Conservation (phyloP, 2,329 filamentous ascomycete genomes). For the Juglanconis oblonga region DNA sequence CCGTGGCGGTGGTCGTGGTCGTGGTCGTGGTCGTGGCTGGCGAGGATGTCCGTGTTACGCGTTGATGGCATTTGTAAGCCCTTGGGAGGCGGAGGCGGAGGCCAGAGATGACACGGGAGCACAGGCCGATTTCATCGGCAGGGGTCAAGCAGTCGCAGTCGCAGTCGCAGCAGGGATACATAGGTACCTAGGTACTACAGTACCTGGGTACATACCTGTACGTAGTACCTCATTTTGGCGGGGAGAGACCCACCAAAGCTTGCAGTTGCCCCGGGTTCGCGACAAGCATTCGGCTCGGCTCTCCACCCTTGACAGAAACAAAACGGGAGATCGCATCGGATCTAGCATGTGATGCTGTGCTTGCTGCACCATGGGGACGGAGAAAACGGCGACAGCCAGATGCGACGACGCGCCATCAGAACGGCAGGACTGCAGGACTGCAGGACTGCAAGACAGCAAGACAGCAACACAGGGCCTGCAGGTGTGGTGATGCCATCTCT, state of each 20-base stretch:
- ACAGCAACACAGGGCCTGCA: too few species aligned
- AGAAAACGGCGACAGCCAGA: background rate
- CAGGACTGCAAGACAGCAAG: too few species aligned
- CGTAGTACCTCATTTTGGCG: background rate
- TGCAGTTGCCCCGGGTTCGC: background rate
- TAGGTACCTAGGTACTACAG: background rate
- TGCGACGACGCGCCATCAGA: constrained; percentile 10
- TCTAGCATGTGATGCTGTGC: constrained; percentile 10
- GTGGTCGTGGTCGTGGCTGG: background rate
- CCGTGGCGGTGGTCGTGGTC: too few species aligned
- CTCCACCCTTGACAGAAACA: background rate
- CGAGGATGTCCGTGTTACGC: background rate
- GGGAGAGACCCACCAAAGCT: background rate
- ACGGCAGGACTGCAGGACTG: background rate
- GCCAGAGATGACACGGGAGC: background rate
- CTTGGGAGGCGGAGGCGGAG: background rate
- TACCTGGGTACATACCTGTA: background rate
- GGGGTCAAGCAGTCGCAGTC: background rate
- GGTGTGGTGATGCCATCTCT: too few species aligned
- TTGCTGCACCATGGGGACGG: background rate
- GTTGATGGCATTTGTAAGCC: background rate
- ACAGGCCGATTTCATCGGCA: too few species aligned
- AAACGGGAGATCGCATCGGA: background rate
- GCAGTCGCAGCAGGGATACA: too few species aligned
- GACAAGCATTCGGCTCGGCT: background rate